Evolutionary conservation across 192 early-diverging fungal genomes (phyloP).

Genomic region (Rhizophagus sp.): DNA sequence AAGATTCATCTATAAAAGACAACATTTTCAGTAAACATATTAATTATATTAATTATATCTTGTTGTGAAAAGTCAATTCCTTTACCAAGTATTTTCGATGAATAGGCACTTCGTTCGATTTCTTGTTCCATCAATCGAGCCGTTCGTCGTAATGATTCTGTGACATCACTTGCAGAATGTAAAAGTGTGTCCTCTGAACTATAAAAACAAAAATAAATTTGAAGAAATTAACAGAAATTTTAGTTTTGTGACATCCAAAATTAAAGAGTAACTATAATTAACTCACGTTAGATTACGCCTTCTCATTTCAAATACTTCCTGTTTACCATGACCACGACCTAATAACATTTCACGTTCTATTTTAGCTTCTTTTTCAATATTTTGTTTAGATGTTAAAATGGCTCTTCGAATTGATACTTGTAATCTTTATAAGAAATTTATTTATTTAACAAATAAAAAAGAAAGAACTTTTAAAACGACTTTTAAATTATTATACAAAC

Average conservation of each 20-base stretch:
- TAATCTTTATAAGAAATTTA: conserved; percentile 38
- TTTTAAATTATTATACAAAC: not conserved
- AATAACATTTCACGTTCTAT: conserved; percentile 47
- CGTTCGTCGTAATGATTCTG: conserved; percentile 57
- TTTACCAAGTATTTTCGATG: conserved; percentile 56
- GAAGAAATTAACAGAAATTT: not conserved
- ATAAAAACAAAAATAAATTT: not conserved
- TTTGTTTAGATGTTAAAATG: conserved; percentile 52
- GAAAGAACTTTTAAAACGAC: not conserved
- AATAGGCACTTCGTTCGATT: conserved; percentile 60
- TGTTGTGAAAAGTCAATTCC: not conserved
- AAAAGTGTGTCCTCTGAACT: conserved; percentile 49
- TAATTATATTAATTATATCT: not conserved
- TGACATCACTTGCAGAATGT: conserved; percentile 57
- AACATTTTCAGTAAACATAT: not conserved
- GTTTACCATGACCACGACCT: conserved; percentile 44
- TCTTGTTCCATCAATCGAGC: conserved; percentile 66
- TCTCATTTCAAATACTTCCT: conserved; percentile 32
- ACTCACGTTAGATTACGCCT: conserved; percentile 18
- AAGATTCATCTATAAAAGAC: conserved; percentile 55
- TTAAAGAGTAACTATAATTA: conserved; percentile 1
- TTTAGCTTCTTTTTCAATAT: conserved; percentile 47
- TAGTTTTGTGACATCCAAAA: conserved; percentile 12
- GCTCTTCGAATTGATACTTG: conserved; percentile 50
- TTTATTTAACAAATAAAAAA: not conserved